Base-by-base conservation (phyloP, 345 rosid genomes). In the Salix brachista region DNA sequence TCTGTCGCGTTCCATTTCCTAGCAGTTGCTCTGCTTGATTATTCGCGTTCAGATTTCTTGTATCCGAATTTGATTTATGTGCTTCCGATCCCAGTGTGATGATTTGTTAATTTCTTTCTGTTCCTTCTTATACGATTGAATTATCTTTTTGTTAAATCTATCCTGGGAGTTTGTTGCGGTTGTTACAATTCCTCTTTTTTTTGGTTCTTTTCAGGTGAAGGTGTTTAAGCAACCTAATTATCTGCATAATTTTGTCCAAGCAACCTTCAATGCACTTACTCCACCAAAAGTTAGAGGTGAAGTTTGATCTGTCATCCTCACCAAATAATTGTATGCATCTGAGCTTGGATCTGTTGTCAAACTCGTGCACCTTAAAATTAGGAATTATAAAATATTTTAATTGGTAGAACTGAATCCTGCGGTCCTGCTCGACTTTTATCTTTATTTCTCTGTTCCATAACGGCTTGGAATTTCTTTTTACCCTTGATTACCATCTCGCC, bases 151-250 rank as follows among this genome's bases (percentile, higher is more conserved):
- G 61, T 54, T 8, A 23, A 56, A 56, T n/a, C 19, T 58, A 42
- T 60, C 41, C n/a, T 21, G 12, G 3, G 61, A 12, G 61, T n/a
- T n/a, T 56, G 25, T 56, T 19, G 30, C 61, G 68, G 23, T 32
- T 71, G 74, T 42, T 60, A 58, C 46, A 28, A 28, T 56, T 41
- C 39, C 13, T 44, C 25, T 19, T 10, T 34, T 41, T 60, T 39
- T 37, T 26, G 44, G 23, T 44, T 52, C 46, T 67, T 84, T 86
- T 69, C 87, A 93, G 98, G 99, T 96, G 86, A 96, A 93, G 82
- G 99, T 92, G 71, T 96, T 96, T 78, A 77, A 34, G 77, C 97
- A 94, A 75, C 97, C 96, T 52, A 85, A 92, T 89, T 96, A 94
- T 84, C 79, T 94, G 68, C 81, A 91, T 30, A 96, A 93, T 78